A percentile compares a stretch with the other conserved stretches of the same genome.
These are phyloP conservation scores for Lagenidium giganteum DNA, from an alignment of 352 stramenopile species.

Conservation along the genomic window DNA sequence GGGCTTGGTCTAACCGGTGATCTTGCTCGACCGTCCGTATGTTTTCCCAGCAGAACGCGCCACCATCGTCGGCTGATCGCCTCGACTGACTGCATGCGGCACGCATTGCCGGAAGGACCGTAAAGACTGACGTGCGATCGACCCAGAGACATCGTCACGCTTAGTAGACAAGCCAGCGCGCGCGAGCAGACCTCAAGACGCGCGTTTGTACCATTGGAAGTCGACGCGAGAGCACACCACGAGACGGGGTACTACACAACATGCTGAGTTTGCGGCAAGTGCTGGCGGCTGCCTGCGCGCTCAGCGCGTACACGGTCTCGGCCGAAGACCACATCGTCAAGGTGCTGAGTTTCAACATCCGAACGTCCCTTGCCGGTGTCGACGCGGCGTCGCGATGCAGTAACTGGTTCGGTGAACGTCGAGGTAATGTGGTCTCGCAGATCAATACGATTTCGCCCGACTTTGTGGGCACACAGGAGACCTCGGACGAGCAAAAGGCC, in stretches of 20 bases:
- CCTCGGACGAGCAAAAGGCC: constrained; percentile 56
- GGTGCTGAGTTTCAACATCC: constrained; percentile 79
- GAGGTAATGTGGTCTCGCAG: constrained; percentile 51
- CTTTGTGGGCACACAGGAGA: constrained; percentile 81
- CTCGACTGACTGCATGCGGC: too few species aligned
- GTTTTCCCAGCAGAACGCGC: too few species aligned
- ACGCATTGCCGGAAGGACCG: too few species aligned
- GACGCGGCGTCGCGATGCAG: constrained; percentile 37
- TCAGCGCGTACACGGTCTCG: constrained; percentile 1
- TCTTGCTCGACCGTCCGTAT: too few species aligned
- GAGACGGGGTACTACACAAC: not conserved
- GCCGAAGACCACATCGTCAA: constrained; percentile 45
- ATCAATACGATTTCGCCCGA: constrained; percentile 49
- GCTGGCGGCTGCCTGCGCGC: constrained; percentile 10
- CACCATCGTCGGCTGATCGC: too few species aligned
- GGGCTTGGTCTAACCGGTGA: too few species aligned
- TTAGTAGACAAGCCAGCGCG: too few species aligned
- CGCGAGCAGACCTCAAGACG: too few species aligned
- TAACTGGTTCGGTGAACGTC: constrained; percentile 62
- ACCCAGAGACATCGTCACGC: too few species aligned
- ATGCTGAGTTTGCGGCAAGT: not conserved
- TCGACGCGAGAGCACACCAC: too few species aligned
- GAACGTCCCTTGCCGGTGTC: constrained; percentile 48
- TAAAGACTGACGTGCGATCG: too few species aligned
- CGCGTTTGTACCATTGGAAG: too few species aligned